Evolutionary conservation across 2,329 filamentous ascomycete genomes (phyloP), one percentile per base, ranked within the genome.

Genomic region (Ophiocordyceps robertsii): DNA sequence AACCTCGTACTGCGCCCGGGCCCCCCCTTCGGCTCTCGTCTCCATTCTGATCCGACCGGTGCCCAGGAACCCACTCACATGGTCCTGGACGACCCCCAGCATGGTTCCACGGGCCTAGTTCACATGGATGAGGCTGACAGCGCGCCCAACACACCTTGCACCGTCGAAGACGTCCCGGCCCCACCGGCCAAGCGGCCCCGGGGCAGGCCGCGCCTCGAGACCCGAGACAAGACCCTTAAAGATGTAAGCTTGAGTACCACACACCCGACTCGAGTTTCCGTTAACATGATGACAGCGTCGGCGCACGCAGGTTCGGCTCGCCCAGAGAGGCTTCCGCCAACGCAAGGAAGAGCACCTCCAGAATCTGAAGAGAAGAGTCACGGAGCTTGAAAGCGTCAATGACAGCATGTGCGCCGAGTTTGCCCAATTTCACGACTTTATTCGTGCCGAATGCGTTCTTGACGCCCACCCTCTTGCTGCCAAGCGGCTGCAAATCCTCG

Each of bases 291-390:
- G 27, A 35, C 35, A 84, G 83, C 81, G 86, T 47, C 82, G 88
- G 41, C 76, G 88, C 43, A 90, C 85, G 6, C 88, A 95, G 57
- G 92, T 95, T 48, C 80, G 88, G 21, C 73, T 90, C 43, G 88
- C 88, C 2, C 88, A 94, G 59, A 71, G 87, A 49, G 86, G 86
- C 1, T 94, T 94, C 56, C 77, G 88, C 14, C 77, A 83, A 53
- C 80, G 88, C 41, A 94, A 94, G 61, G 88, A 94, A 56, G 81
- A 74, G 19, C 83, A 84, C 6, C 90, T 94, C 43, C 73, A 77
- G 27, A 77, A 75, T 1, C 69, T 94, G 11, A 81, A 87, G 55
- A 72, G 75, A 42, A 73, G 80, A 46, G 84, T 90, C 24, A 67
- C 78, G 42, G 70, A 75, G 21, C 72, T 93, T n/a, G 75, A 81